phyloP scores from a whole-genome alignment of 2,329 filamentous ascomycete species.

The Cucurbitaria berberidis region DNA sequence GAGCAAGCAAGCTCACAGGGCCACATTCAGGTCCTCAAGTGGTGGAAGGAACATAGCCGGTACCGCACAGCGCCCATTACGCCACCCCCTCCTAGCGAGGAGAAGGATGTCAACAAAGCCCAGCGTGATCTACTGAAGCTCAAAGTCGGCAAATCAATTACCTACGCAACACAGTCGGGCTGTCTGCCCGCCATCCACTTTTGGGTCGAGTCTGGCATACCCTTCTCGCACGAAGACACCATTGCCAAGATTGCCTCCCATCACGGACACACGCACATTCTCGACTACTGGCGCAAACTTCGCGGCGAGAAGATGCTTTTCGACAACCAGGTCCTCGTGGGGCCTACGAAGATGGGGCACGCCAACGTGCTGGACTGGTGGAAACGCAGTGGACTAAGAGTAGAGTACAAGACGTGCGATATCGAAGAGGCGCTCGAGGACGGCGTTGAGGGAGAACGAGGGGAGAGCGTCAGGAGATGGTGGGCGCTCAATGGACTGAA shows the following conservation, averaged over 20 bases:
- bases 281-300: slow-evolving; percentile 80
- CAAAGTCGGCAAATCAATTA: slow-evolving; percentile 83
- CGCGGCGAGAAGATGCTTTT: slow-evolving; percentile 80
- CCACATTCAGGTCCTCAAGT: slow-evolving; percentile 84
- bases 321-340: slow-evolving; percentile 82
- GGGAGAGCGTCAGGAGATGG: slow-evolving; percentile 78
- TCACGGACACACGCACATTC: slow-evolving; percentile 81
- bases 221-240: slow-evolving; percentile 78
- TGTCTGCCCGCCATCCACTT: slow-evolving; percentile 78
- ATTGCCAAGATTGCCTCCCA: slow-evolving; percentile 84
- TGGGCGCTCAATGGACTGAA: slow-evolving; percentile 87
- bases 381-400: slow-evolving; percentile 75
- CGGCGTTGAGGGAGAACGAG: slow-evolving; percentile 71
- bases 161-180: slow-evolving; percentile 83
- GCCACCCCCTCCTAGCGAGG: slow-evolving; percentile 17
- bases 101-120: slow-evolving; percentile 18
- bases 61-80: slow-evolving; percentile 43
- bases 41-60: slow-evolving; percentile 80
- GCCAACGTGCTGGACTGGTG: slow-evolving; percentile 91
- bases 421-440: slow-evolving; percentile 95
- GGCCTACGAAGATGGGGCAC: slow-evolving; percentile 86
- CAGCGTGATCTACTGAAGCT: slow-evolving; percentile 57
- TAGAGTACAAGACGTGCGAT: slow-evolving; percentile 94
- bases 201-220: slow-evolving; percentile 85
- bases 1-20: slow-evolving; percentile 87